Base-by-base conservation (phyloP, 1,284 basidiomycete species). In the Dichomitus squalens region DNA sequence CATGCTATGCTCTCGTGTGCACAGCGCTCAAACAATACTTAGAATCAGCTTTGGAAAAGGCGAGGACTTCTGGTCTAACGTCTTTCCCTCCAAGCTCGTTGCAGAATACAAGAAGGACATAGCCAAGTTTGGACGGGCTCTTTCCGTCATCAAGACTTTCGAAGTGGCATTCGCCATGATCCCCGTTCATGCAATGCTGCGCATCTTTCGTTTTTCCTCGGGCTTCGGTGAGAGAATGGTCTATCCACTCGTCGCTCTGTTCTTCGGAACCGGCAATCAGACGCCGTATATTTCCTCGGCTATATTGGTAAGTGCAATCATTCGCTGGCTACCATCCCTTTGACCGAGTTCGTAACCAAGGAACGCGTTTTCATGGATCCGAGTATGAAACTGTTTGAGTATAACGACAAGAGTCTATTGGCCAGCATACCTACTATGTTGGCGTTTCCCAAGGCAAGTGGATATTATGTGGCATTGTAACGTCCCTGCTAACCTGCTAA, bases 41-140 rank as follows among this genome's bases (percentile, higher is more conserved):
- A 72, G 70, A 67, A 84, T 87, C 21, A 83, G 81, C 50, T 87
- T 88, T 66, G 84, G 85, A 39, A 82, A 83, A 58, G 84, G 79
- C 53, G 77, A 72, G n/a, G 72, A 78, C 51, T 88, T 88, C 66
- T 89, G 85, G 86, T 80, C 81, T 53, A 87, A 88, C 65, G 77
- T 86, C 52, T 88, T 85, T 68, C 85, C 86, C 4, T 83, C 83
- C 41, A 66, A 77, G 39, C 75, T 86, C 20, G 76, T 78, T 20
- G 74, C 83, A 44, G 76, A 79, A 61, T 75, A 82, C 75, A 66
- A 72, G 59, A 55, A 66, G 21, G 84, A 87, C 58, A 87, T 87
- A 67, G 79, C 76, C 68, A 82, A 82, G 52, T 87, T 88, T 68
- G 79, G 81, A 12, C 74, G 74, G 41, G 81, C 79, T 1, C 73